These are phyloP conservation scores for Kuraishia hungarica DNA, from an alignment of 805 yeast genomes.

Conservation along the genomic window DNA sequence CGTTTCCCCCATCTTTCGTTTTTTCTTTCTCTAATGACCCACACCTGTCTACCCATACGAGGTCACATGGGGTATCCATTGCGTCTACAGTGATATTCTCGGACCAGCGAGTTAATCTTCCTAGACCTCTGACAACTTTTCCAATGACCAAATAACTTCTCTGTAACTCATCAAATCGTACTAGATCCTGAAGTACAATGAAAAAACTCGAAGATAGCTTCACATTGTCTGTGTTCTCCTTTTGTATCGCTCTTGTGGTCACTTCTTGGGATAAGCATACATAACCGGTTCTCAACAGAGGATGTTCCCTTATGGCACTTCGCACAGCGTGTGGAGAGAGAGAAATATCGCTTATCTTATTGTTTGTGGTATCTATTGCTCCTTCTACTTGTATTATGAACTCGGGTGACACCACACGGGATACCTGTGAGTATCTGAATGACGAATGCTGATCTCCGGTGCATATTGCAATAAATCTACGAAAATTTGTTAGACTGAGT, in stretches of 20 bases:
- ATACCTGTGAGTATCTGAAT: conserved; percentile 11
- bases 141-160: conserved; percentile 16
- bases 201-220: conserved; percentile 8
- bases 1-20: background rate
- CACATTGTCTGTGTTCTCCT: background rate
- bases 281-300: background rate
- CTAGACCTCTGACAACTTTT: conserved; percentile 9
- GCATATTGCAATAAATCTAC: conserved; percentile 9
- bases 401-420: conserved; percentile 20
- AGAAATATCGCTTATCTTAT: conserved; percentile 6
- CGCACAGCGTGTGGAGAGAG: conserved; percentile 3
- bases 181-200: conserved; percentile 13
- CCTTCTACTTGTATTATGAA: conserved; percentile 15
- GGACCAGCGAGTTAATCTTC: conserved; percentile 8
- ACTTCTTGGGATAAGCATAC: background rate
- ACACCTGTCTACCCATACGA: conserved; percentile 15
- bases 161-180: conserved; percentile 7
- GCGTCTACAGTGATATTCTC: conserved; percentile 11
- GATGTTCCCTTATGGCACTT: background rate
- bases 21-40: conserved; percentile 11
- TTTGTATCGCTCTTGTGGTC: too few relatives aligned
- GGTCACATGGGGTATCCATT: conserved; percentile 8
- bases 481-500: background rate
- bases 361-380: background rate
- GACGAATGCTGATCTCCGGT: conserved; percentile 7